Percentiles rank a stretch among this genome's conserved stretches.
These are phyloP conservation scores for Carex parvula DNA, from an alignment of 176 grass and related monocot genomes.

Conservation along the genomic window DNA sequence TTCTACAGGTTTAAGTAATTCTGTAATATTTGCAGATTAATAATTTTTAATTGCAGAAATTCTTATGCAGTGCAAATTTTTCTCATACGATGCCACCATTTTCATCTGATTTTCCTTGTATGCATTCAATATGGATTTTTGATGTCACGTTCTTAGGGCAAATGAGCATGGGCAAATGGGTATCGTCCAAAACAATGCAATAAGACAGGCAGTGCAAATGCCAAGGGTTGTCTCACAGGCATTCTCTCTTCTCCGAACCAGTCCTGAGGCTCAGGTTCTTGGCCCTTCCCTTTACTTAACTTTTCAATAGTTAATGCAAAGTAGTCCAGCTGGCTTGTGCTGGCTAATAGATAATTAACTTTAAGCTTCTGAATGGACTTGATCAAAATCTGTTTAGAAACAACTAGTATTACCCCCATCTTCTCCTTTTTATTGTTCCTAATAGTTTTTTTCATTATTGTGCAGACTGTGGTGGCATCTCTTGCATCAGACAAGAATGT, in stretches of 20 bases:
- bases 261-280: slow-evolving; percentile 61
- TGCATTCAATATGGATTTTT: not conserved
- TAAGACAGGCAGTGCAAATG: slow-evolving; percentile 62
- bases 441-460: slow-evolving; percentile 17
- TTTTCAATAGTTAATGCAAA: not conserved
- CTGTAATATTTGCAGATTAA: not conserved
- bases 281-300: not conserved
- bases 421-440: slow-evolving; percentile 3
- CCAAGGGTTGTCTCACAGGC: slow-evolving; percentile 58
- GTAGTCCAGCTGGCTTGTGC: not conserved
- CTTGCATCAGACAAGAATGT: slow-evolving; percentile 68
- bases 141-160: not conserved
- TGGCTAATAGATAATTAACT: not conserved
- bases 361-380: not conserved
- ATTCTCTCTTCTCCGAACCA: slow-evolving; percentile 73
- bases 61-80: not conserved
- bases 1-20: not conserved
- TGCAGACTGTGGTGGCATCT: slow-evolving; percentile 70
- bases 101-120: not conserved
- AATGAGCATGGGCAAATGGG: slow-evolving; percentile 1
- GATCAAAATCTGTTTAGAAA: not conserved
- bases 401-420: slow-evolving; percentile 34
- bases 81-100: not conserved
- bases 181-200: slow-evolving; percentile 21
- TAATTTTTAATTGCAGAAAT: not conserved